A percentile compares a stretch with the other conserved stretches of the same genome.
Evolutionary conservation across 176 grass and related monocot species (phyloP).

Genomic region (Areca catechu): DNA sequence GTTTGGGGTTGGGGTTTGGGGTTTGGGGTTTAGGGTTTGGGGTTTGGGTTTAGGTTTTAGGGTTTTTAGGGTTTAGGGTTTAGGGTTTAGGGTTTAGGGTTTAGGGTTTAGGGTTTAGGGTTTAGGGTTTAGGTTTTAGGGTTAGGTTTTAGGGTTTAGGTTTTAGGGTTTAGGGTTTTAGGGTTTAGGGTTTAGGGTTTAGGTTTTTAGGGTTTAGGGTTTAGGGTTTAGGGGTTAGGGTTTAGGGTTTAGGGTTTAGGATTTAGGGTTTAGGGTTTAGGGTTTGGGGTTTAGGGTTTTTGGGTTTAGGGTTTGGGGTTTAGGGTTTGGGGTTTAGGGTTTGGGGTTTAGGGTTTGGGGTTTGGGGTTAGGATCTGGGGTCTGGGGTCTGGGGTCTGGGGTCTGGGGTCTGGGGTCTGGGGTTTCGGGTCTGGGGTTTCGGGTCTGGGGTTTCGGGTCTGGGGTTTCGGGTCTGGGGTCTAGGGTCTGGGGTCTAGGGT

Average conservation of each 20-base stretch:
- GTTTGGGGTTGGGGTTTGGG: slow-evolving; percentile 7
- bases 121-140: too few species aligned
- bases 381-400: not conserved
- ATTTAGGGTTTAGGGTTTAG: slow-evolving; percentile 15
- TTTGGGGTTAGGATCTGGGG: not conserved
- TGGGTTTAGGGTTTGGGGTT: slow-evolving; percentile 3
- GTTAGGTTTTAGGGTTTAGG: not conserved
- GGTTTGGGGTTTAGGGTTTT: slow-evolving; percentile 1
- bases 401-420: not conserved
- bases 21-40: not conserved
- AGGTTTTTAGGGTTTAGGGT: not conserved
- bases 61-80: slow-evolving; percentile 15
- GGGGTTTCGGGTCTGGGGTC: not conserved
- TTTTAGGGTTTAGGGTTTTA: too few species aligned
- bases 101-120: too few species aligned
- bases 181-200: too few species aligned
- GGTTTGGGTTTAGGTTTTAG: not conserved
- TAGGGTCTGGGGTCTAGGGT: not conserved
- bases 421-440: not conserved
- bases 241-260: slow-evolving; percentile 12
- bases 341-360: not conserved
- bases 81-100: slow-evolving; percentile 2
- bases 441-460: not conserved
- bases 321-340: not conserved
- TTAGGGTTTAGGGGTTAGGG: too few species aligned